These are phyloP conservation scores for Sherardia arvensis DNA, from an alignment of 257 asterid species.

Conservation along the genomic window DNA sequence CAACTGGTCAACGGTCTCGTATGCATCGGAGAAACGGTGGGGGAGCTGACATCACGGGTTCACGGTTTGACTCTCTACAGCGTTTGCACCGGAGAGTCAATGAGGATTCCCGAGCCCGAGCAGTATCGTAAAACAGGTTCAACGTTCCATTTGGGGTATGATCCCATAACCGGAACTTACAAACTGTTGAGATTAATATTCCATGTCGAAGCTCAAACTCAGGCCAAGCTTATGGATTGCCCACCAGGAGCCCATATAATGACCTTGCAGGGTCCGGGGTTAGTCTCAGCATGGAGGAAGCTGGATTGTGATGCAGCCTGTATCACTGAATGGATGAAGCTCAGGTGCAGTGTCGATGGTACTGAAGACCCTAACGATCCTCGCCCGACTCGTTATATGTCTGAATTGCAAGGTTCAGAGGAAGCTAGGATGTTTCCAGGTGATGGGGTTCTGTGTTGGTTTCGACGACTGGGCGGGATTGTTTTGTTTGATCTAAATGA, in stretches of 20 bases:
- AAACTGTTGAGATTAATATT: not conserved
- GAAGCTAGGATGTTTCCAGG: not conserved
- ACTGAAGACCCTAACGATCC: not conserved
- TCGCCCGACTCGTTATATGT: not conserved
- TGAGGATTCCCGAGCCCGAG: not conserved
- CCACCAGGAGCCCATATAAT: not conserved
- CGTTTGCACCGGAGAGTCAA: not conserved
- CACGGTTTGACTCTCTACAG: not conserved
- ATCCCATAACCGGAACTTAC: not conserved
- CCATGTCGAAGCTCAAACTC: not conserved
- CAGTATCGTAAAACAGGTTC: not conserved
- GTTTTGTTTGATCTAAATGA: not conserved
- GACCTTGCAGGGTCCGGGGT: not conserved
- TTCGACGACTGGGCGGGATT: not conserved
- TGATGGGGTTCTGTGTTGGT: not conserved
- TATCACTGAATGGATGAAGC: not conserved
- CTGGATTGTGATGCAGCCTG: not conserved
- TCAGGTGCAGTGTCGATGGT: not conserved
- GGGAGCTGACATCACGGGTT: too few species aligned
- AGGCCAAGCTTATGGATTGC: not conserved
- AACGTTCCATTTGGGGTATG: not conserved
- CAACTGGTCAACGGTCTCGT: too few species aligned
- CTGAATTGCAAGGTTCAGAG: not conserved
- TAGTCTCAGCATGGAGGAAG: not conserved
- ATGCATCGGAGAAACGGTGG: too few species aligned